Evolutionary conservation across 306 rosid species (phyloP).

Genomic region (Rosa persica): DNA sequence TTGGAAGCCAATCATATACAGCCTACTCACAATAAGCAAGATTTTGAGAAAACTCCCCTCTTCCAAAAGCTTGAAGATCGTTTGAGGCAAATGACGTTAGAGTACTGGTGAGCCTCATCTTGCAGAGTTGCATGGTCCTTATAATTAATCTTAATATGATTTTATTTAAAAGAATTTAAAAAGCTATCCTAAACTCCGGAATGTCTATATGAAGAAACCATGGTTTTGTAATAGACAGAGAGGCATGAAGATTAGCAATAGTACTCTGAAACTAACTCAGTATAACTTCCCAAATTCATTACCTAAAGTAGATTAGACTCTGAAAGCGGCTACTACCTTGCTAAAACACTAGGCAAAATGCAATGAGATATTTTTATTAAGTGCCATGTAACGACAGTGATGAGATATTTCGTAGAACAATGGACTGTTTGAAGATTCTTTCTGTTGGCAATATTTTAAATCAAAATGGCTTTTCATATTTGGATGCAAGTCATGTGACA

Average conservation of each 20-base stretch:
- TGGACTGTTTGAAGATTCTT: not conserved
- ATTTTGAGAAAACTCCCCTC: conserved; percentile 81
- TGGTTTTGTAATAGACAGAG: not conserved
- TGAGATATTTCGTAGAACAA: not conserved
- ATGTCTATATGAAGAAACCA: not conserved
- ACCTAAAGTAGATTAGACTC: not conserved
- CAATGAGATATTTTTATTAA: not conserved
- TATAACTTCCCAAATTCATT: not conserved
- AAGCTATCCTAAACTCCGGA: not conserved
- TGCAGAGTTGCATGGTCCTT: not conserved
- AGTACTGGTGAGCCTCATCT: conserved; percentile 63
- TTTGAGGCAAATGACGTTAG: conserved; percentile 74
- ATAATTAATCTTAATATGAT: not conserved
- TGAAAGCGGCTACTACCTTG: not conserved
- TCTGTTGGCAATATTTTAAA: not conserved
- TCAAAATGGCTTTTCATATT: not conserved
- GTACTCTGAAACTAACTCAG: not conserved
- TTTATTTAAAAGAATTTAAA: not conserved
- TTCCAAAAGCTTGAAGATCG: conserved; percentile 85
- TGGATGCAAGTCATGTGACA: not conserved
- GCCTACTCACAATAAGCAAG: conserved; percentile 94
- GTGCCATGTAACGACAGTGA: not conserved
- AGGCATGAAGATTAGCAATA: not conserved
- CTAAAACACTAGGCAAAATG: not conserved
- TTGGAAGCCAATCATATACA: conserved; percentile 77